These are phyloP conservation scores for Camelina sativa DNA, from an alignment of 345 rosid genomes.

Conservation along the genomic window DNA sequence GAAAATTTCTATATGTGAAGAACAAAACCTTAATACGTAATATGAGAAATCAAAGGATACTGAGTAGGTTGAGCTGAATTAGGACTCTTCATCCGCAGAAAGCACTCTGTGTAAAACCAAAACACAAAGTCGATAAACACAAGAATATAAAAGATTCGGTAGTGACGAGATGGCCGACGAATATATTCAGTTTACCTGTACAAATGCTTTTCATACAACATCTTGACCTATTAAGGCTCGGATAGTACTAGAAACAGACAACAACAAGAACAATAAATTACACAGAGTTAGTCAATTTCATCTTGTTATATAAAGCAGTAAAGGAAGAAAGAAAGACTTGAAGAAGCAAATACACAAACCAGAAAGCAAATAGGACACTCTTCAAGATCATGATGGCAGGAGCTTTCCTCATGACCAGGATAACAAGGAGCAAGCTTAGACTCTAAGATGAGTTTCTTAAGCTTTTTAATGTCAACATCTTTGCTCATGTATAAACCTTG, in stretches of 20 bases:
- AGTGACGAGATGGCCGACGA: background rate
- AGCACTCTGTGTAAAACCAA: conserved; percentile 65
- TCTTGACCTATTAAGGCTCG: conserved; percentile 89
- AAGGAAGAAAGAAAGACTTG: background rate
- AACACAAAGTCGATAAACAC: conserved; percentile 12
- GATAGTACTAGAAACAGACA: conserved; percentile 64
- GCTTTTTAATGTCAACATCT: conserved; percentile 90
- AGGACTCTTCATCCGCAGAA: conserved; percentile 91
- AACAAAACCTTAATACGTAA: conserved; percentile 17
- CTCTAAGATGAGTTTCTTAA: conserved; percentile 87
- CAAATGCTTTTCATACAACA: conserved; percentile 93
- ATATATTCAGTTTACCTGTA: conserved; percentile 58
- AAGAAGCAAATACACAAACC: conserved; percentile 59
- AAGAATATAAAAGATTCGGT: background rate
- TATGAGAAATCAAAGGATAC: conserved; percentile 61
- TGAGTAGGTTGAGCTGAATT: conserved; percentile 76
- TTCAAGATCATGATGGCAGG: conserved; percentile 60
- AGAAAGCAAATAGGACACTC: conserved; percentile 94
- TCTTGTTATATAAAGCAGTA: background rate
- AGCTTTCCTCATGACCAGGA: conserved; percentile 81
- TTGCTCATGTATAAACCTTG: conserved; percentile 75
- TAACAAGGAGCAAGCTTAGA: conserved; percentile 96
- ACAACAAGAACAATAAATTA: background rate
- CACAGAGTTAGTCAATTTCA: background rate
- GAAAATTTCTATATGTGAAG: background rate